Conservation (phyloP, 2,329 filamentous ascomycete species). For the Macrophomina pseudophaseolina region DNA sequence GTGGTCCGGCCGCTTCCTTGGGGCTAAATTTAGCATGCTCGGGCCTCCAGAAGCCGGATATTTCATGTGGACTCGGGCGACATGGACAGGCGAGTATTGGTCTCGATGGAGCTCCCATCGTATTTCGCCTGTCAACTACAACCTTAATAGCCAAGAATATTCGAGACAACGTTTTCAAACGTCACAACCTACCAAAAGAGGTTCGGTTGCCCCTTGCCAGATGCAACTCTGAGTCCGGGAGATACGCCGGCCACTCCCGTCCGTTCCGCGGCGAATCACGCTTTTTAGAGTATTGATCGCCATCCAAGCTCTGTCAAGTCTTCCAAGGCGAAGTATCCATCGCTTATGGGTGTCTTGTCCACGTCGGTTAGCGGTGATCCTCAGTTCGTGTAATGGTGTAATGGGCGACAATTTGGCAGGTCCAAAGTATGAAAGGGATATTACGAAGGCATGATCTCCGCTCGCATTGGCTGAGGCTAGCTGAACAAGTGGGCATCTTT, state of each 20-base stretch:
- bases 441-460: neutral
- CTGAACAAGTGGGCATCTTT: neutral
- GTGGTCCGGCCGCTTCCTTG: neutral
- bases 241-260: too few species aligned
- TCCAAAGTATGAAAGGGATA: neutral
- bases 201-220: too few species aligned
- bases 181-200: neutral
- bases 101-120: neutral
- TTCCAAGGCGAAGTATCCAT: neutral
- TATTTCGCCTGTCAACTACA: neutral
- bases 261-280: neutral
- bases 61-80: neutral
- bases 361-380: neutral
- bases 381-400: neutral
- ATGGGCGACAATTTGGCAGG: too few species aligned
- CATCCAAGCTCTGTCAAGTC: neutral
- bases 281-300: neutral
- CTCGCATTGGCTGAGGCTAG: neutral
- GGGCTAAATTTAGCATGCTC: neutral
- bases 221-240: too few species aligned
- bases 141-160: neutral
- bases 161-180: neutral
- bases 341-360: neutral
- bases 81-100: neutral
- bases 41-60: neutral